phyloP scores from a whole-genome alignment of 306 rosid genomes.

The Prunus armeniaca region DNA sequence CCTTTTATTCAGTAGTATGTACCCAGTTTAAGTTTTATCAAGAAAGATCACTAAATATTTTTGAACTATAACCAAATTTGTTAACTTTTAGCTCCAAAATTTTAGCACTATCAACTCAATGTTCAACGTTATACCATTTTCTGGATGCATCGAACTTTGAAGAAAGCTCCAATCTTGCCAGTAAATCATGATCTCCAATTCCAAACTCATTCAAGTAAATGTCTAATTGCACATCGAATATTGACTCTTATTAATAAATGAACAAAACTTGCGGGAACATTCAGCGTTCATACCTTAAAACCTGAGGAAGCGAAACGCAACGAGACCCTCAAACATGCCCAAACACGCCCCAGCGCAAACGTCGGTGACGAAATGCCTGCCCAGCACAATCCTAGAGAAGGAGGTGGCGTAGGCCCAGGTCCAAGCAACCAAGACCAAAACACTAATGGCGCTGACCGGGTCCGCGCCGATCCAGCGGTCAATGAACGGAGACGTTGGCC shows the following conservation, averaged over 20 bases:
- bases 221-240: neutral
- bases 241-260: neutral
- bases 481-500: conserved; percentile 20
- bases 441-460: conserved; percentile 20
- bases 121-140: no score
- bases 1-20: no score
- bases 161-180: neutral
- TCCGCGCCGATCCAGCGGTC: conserved; percentile 29
- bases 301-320: conserved; percentile 48
- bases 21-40: no score
- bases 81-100: neutral
- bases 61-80: neutral
- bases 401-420: conserved; percentile 53
- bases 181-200: neutral
- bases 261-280: neutral
- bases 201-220: neutral
- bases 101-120: neutral
- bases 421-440: conserved; percentile 35
- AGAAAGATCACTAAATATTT: neutral
- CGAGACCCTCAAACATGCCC: conserved; percentile 58
- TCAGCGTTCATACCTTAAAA: conserved; percentile 34
- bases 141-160: neutral
- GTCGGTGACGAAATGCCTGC: conserved; percentile 60
- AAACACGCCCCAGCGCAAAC: conserved; percentile 46
- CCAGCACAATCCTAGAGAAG: conserved; percentile 58